Evolutionary conservation across 2,329 filamentous ascomycete genomes (phyloP), one percentile per base, ranked within the genome.

Genomic region (Coniochaeta sp.): DNA sequence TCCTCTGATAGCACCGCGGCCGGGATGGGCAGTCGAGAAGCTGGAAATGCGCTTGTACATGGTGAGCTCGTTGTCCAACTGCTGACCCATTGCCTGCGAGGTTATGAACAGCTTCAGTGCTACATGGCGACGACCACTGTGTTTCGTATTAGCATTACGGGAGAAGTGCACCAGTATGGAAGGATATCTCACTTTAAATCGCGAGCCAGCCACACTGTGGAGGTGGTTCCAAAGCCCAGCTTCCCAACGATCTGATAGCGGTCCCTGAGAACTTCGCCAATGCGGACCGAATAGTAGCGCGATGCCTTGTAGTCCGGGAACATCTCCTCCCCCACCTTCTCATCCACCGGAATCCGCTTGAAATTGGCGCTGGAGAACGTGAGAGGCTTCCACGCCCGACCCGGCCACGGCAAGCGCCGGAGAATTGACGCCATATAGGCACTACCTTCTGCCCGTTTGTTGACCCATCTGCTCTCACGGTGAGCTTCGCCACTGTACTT

Each of bases 1-100:
- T 4, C 55, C 52, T 49, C 70, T 64, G 5, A 72, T 58, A 1
- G 57, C 57, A 13, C 50, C 9, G 12, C 60, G 60, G 10, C 69
- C 68, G 1, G 60, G 61, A 56, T 72, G 70, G 2, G 55, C 58
- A 47, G 45, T 48, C 2, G 61, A 52, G 9, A 47, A 53, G 49
- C 27, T 47, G 18, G 64, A 61, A 3, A 76, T 69, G 20, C 63
- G 65, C 55, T 66, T 65, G 48, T 76, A 75, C n/a, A 74, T 73
- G 3, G 61, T 56, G 10, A 74, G 56, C 57, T 76, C 73, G 14
- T 70, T 35, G 4, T 66, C 59, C 4, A 63, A 9, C 20, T 61
- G 54, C 7, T 30, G 13, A 0, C 62, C 62, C 57, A 67, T 60
- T 0, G 60, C 55, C 46, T 55, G 6, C 0, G 62, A 55, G 7